Evolutionary conservation across 768 basidiomycete genomes (phyloP).

Genomic region (Coprinopsis cinerea): DNA sequence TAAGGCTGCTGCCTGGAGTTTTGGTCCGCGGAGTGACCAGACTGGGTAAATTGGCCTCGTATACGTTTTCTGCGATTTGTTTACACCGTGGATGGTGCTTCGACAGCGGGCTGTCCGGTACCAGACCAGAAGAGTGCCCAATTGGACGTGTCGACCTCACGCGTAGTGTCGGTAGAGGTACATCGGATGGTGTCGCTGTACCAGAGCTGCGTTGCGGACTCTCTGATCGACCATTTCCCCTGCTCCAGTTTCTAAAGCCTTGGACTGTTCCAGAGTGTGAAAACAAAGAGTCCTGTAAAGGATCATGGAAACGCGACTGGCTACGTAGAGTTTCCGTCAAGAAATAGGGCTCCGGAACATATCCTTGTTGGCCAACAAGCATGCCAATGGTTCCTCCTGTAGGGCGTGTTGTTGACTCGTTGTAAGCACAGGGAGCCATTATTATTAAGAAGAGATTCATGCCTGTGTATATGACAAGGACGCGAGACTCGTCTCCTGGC

Average conservation of each 20-base stretch:
- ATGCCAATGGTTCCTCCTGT: slow-evolving; percentile 82
- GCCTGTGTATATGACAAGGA: slow-evolving; percentile 86
- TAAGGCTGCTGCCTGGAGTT: slow-evolving; percentile 51
- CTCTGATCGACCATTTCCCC: slow-evolving; percentile 45
- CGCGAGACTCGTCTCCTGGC: slow-evolving; percentile 61
- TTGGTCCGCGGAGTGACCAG: slow-evolving; percentile 73
- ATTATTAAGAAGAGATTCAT: slow-evolving; percentile 1
- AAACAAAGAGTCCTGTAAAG: slow-evolving; percentile 79
- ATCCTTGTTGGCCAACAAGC: slow-evolving; percentile 71
- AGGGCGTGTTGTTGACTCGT: not conserved
- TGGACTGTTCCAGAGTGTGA: slow-evolving; percentile 75
- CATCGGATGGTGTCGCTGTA: slow-evolving; percentile 17
- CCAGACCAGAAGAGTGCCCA: slow-evolving; percentile 35
- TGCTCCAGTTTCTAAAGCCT: slow-evolving; percentile 74
- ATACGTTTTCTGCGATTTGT: slow-evolving; percentile 55
- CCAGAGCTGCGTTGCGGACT: slow-evolving; percentile 32
- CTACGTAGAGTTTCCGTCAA: slow-evolving; percentile 77
- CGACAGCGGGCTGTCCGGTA: slow-evolving; percentile 18
- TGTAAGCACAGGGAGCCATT: slow-evolving; percentile 1
- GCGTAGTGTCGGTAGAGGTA: slow-evolving; percentile 36
- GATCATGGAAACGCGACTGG: slow-evolving; percentile 90
- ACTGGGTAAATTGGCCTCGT: slow-evolving; percentile 69
- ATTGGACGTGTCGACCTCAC: slow-evolving; percentile 73
- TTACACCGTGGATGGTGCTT: slow-evolving; percentile 33
- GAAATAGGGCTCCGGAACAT: slow-evolving; percentile 84